Evolutionary conservation across 2,329 filamentous ascomycete species (phyloP).

Genomic region (Colletotrichum ledebouriae): DNA sequence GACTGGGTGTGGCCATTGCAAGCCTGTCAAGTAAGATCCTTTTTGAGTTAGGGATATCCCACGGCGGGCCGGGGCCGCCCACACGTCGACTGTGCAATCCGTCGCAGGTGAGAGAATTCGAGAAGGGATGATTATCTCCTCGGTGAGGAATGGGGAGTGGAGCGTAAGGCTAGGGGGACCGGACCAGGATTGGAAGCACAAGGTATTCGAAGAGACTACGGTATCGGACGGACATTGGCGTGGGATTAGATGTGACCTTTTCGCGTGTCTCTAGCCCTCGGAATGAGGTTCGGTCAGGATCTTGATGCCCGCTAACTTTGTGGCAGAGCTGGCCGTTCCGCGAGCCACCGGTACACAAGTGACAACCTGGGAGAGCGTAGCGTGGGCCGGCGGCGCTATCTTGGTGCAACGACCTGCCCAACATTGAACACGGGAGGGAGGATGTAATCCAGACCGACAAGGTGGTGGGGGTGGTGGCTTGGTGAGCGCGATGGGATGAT

Average conservation of each 20-base stretch:
- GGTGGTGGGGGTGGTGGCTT: conserved; percentile 10
- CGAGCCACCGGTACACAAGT: conserved; percentile 13
- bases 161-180: neutral
- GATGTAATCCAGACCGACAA: neutral
- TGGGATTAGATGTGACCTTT: conserved; percentile 21
- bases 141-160: conserved; percentile 29
- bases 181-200: neutral
- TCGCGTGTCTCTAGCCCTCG: neutral
- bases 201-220: neutral
- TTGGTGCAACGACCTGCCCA: conserved; percentile 22
- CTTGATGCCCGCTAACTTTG: conserved; percentile 15
- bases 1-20: no score
- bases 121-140: conserved; percentile 4
- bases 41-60: neutral
- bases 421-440: conserved; percentile 30
- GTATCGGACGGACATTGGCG: conserved; percentile 13
- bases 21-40: neutral
- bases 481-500: conserved; percentile 16
- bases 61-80: conserved; percentile 18
- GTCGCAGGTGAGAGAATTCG: neutral
- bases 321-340: conserved; percentile 4
- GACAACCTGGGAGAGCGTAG: neutral
- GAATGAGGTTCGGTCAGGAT: neutral
- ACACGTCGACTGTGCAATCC: neutral
- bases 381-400: conserved; percentile 16